These are phyloP conservation scores for Cajanus cajan DNA, from an alignment of 306 rosid species.

Conservation along the genomic window DNA sequence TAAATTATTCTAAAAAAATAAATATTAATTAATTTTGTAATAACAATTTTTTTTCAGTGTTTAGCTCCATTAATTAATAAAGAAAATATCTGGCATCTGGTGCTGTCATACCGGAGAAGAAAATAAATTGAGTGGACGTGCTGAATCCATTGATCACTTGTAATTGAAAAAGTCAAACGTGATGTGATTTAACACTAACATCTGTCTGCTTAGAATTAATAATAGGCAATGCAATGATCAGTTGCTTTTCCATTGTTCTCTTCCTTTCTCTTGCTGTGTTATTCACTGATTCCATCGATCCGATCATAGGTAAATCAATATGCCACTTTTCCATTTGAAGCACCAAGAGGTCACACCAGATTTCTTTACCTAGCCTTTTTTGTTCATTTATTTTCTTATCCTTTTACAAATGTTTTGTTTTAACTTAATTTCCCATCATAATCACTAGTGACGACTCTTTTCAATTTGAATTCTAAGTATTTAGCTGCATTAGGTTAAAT, in stretches of 20 bases:
- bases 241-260: not conserved
- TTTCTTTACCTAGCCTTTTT: not conserved
- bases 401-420: too few species aligned
- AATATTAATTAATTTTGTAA: not conserved
- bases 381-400: not conserved
- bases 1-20: not conserved
- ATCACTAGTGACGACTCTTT: too few species aligned
- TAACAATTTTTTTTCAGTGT: not conserved
- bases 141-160: not conserved
- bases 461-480: too few species aligned
- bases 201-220: not conserved
- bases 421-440: too few species aligned
- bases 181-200: not conserved
- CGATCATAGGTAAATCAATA: not conserved
- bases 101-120: not conserved
- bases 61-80: not conserved
- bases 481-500: too few species aligned
- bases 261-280: not conserved
- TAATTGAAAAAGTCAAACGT: conserved; percentile 20
- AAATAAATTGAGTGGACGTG: not conserved
- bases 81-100: not conserved
- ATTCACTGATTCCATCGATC: not conserved
- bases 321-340: not conserved
- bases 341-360: conserved; percentile 5
- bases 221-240: not conserved